Evolutionary conservation across 805 yeast species (phyloP), one percentile per base, ranked within the genome.

Genomic region (Saccharomycopsis schoenii): DNA sequence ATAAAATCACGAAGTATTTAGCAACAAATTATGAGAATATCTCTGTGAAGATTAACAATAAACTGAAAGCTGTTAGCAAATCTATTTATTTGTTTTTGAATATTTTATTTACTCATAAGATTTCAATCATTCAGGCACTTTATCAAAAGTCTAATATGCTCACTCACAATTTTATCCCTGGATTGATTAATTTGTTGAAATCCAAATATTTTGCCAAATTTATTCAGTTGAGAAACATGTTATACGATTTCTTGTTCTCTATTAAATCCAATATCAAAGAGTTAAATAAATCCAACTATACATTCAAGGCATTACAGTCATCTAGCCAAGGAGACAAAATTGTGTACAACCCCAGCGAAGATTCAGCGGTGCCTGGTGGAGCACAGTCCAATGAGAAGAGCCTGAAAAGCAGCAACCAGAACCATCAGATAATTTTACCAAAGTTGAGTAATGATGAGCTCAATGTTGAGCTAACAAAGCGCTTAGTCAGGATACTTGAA

Each of bases 211-310:
- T 84, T 66, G 69, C 74, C 55, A 67, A 72, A 42, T 74, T 80
- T 64, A 79, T 78, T 29, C 83, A 80, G 64, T 68, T 84, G 58
- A 78, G 78, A 64, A 83, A 84, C 58, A 70, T 84, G 64, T 71
- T 84, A 0, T 83, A 84, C 68, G 89, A 85, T 67, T 76, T 84
- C 60, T 71, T 85, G 41, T 71, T 83, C 10, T 77, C 86, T 0
- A 72, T 83, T 67, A 84, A 83, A 67, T 65, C 72, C 2, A 67
- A 65, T 52, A 67, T 71, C 9, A 67, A 63, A 51, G 73, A 70
- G 41, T 50, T 68, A 36, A 68, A 66, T 54, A 59, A 68, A 10
- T 64, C 67, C 72, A 15, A 65, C 63, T 4, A 64, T 63, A 57
- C 66, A 68, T 21, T 67, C 70, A 34, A 62, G 68, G 21, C 50